Evolutionary conservation across 495 filamentous ascomycete species (phyloP), one percentile per base, ranked within the genome.

Genomic region (Aspergillus coremiiformis): DNA sequence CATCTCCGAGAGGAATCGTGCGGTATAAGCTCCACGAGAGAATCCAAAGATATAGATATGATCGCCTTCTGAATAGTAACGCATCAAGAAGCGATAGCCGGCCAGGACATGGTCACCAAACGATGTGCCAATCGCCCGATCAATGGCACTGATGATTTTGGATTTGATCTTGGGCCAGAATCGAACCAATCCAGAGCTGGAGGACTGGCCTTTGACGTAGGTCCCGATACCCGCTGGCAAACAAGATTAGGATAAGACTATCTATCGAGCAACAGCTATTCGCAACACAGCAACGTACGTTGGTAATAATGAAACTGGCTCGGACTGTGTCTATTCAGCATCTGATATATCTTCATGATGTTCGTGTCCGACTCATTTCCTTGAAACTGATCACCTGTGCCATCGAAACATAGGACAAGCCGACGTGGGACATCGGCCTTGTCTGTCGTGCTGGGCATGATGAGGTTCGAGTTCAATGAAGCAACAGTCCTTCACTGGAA

Each of bases 61-160:
- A 51, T 90, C 84, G 1, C 85, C 87, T 0, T 78, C 73, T 10
- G 71, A 66, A 64, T 92, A 92, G 63, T 86, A 87, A n/a, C 85
- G 79, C 88, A 94, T 94, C n/a, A 92, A 69, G 61, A 91, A 92
- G 49, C 82, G 82, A 63, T 94, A 94, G 4, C 85, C 87, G 3
- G 80, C 87, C 39, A 91, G 76, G n/a, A 88, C 84, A 67, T 93
- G 88, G 3, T 84, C 75, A 49, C 80, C 82, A 53, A 92, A 91
- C 0, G 84, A 86, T 0, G 80, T 78, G 5, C 87, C 88, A 23
- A 92, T 60, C 1, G 86, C 87, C 0, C 53, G 35, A 27, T 57
- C 55, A 3, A 57, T 5, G 9, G 49, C 30, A 17, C 44, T 45
- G n/a, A 39, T 30, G 21, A 50, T 32, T 15, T 39, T 39, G 1